phyloP scores from a whole-genome alignment of 352 stramenopile species.

The Phytophthora colocasiae region DNA sequence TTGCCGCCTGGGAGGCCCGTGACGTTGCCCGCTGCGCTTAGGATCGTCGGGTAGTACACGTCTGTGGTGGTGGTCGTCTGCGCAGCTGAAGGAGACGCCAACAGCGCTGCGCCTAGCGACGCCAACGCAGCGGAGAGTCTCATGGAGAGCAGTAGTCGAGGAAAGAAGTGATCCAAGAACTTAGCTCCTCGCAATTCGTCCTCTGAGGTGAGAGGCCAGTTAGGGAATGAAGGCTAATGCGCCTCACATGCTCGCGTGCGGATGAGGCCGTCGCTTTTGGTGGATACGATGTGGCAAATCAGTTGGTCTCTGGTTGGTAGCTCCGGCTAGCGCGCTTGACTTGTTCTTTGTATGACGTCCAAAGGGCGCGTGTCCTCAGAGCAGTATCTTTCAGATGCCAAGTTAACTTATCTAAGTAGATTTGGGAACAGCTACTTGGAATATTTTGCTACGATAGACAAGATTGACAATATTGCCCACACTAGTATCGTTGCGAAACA shows the following conservation, averaged over 20 bases:
- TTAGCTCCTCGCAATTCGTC: conserved; percentile 2
- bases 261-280: conserved; percentile 7
- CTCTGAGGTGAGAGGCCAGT: conserved; percentile 23
- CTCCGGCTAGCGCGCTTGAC: conserved; percentile 1
- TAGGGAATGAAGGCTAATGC: conserved; percentile 26
- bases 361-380: conserved; percentile 7
- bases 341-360: conserved; percentile 8
- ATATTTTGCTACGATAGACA: too few relatives aligned
- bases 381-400: conserved; percentile 1
- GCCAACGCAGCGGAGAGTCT: conserved; percentile 20
- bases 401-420: background rate
- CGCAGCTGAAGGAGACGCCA: conserved; percentile 6
- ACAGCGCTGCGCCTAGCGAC: conserved; percentile 10
- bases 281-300: conserved; percentile 13
- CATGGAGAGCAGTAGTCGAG: conserved; percentile 22
- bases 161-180: conserved; percentile 1
- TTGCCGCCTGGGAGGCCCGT: conserved; percentile 65
- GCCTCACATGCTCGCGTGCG: too few relatives aligned
- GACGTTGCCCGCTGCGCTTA: conserved; percentile 48
- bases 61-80: conserved; percentile 37
- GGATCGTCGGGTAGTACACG: conserved; percentile 39
- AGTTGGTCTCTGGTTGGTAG: conserved; percentile 11
- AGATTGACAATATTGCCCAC: too few relatives aligned
- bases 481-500: too few relatives aligned
- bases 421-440: too few relatives aligned